Evolutionary conservation across 1,284 basidiomycete genomes (phyloP).

Genomic region (Trichosporon faecale): DNA sequence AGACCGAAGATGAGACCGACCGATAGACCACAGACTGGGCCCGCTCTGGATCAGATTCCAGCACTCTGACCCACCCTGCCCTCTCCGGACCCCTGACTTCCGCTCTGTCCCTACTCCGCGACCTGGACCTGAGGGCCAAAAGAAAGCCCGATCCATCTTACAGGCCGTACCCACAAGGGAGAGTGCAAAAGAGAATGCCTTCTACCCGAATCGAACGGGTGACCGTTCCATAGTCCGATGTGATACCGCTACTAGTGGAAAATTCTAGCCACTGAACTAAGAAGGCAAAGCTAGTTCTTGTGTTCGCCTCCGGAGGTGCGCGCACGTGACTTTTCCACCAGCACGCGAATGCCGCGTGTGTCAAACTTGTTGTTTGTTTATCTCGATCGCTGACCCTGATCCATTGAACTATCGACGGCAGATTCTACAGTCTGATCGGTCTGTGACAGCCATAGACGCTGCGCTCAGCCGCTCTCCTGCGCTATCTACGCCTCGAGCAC

Average conservation of each 20-base stretch:
- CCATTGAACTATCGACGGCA: neutral
- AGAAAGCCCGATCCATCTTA: too few relatives aligned
- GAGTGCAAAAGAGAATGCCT: neutral
- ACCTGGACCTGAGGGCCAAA: too few relatives aligned
- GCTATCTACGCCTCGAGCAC: neutral
- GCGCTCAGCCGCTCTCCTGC: neutral
- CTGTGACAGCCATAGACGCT: neutral
- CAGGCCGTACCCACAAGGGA: too few relatives aligned
- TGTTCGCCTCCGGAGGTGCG: neutral
- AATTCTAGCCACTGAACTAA: slow-evolving; percentile 12
- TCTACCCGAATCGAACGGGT: slow-evolving; percentile 12
- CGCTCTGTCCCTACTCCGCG: too few relatives aligned
- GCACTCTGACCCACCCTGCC: too few relatives aligned
- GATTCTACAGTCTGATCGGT: neutral
- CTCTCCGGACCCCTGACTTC: too few relatives aligned
- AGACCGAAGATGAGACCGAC: too few relatives aligned
- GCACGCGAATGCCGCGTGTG: neutral
- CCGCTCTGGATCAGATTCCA: too few relatives aligned
- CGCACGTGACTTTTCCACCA: neutral
- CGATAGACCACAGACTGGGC: too few relatives aligned
- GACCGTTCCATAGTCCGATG: slow-evolving; percentile 5
- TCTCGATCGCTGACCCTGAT: neutral
- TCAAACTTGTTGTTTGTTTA: neutral
- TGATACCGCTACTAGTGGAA: slow-evolving; percentile 10
- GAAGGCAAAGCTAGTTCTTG: neutral